Conservation (phyloP, 1,284 basidiomycete species). For the Heterobasidion annosum region DNA sequence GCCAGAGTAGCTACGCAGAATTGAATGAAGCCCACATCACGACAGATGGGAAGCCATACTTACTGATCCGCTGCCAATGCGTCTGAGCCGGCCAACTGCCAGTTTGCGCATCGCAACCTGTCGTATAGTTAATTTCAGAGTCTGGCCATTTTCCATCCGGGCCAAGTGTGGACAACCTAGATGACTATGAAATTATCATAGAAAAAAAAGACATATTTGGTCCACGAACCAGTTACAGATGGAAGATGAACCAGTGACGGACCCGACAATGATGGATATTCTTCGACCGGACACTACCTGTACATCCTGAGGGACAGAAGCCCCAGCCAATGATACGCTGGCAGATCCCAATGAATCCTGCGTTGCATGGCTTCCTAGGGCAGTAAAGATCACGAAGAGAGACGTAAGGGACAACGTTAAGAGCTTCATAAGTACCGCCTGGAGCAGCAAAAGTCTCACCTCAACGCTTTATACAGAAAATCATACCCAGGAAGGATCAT, state of each 20-base stretch:
- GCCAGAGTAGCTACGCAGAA: constrained; percentile 33
- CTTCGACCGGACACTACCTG: constrained; percentile 17
- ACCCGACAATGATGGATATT: constrained; percentile 19
- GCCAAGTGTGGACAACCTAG: constrained; percentile 35
- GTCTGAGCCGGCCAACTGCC: constrained; percentile 61
- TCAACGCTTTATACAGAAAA: not conserved
- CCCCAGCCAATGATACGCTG: too few species aligned
- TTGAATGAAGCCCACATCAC: not conserved
- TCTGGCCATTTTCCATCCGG: constrained; percentile 47
- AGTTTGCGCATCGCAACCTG: constrained; percentile 46
- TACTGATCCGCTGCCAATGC: constrained; percentile 54
- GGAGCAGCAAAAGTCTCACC: not conserved
- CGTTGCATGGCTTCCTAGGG: too few species aligned
- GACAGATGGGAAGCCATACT: constrained; percentile 10
- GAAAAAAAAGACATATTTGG: not conserved
- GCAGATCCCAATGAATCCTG: not conserved
- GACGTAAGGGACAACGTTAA: not conserved
- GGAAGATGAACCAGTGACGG: constrained; percentile 14
- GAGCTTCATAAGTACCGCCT: not conserved
- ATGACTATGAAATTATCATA: not conserved
- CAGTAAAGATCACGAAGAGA: not conserved
- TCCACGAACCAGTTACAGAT: constrained; percentile 17
- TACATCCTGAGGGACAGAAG: constrained; percentile 14
- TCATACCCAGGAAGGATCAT: not conserved
- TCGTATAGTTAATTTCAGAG: constrained; percentile 43